Base-by-base conservation (phyloP, 495 filamentous ascomycete genomes). In the Lophiostoma macrostomum region DNA sequence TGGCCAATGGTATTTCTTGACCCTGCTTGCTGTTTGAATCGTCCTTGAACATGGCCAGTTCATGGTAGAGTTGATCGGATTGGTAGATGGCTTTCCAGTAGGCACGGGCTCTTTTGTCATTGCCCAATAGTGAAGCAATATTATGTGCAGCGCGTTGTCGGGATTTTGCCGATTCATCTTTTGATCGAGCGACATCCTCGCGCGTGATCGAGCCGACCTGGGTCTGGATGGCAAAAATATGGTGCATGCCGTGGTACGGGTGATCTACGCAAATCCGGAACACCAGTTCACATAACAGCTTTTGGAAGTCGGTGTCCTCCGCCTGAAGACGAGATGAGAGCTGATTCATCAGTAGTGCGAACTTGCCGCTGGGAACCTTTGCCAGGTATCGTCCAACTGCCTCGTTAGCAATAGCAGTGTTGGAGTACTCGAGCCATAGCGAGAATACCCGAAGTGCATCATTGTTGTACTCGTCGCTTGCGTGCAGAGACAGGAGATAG, bases 161-260 rank as follows among this genome's bases (percentile, higher is more conserved):
- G 19, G 85, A 86, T 31, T 82, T 65, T 18, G 87, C 84, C 5
- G 82, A 74, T 24, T 85, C 79, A 50, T 96, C 91, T 58, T 44
- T 86, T 81, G 27, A 52, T 27, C 44, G 28, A 1, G 79, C 72
- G 76, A 29, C 75, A 73, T 58, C 77, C 80, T 14, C 79, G 81
- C 28, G 84, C 18, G 50, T 20, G 18, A 47, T 34, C 18, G 31
- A 4, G 25, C 30, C 23, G 7, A 53, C 32, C 18, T 60, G 53
- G 19, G 43, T 53, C 18, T 60, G 56, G 24, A 60, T 83, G 6
- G 90, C 84, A 71, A 89, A 94, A 18, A 99, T 89, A 45, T 96
- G 90, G 64, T 96, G 91, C 83, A 96, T 91, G 32, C 87, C 88
- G 62, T 99, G 93, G 68, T 90, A 94, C 1, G 93, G 93, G 67